Evolutionary conservation across 495 filamentous ascomycete species (phyloP), one percentile per base, ranked within the genome.

Genomic region (Tuber microsphaerosporum): DNA sequence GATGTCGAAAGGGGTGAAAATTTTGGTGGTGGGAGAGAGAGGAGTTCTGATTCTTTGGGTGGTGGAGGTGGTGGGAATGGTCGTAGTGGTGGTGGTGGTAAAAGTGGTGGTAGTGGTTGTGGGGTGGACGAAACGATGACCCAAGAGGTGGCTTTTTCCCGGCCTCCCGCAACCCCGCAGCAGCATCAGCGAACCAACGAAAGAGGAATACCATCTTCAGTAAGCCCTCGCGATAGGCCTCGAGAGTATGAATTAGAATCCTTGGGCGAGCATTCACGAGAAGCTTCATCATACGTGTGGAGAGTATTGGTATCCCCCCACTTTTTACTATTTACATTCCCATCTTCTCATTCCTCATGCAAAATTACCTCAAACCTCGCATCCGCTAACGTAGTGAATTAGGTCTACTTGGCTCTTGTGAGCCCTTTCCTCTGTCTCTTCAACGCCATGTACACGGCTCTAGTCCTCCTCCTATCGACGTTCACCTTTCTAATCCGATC

Each of bases 261-360:
- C n/a, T 61, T 61, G n/a, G 70, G 70, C 43, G 76, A 79, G 45
- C 48, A 39, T 41, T 74, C 74, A 17, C 65, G 78, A 56, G 78
- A 80, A 69, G 61, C 77, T 34, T 81, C 79, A 5, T 76, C 79
- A 22, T 82, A 81, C 74, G 80, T 82, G 22, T 82, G 80, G 79
- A 76, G 80, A 31, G 73, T 81, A 45, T 72, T 82, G 76, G 80
- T 82, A 82, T 65, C 74, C 43, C 17, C 42, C 31, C 2, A n/a
- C n/a, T 44, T 70, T 75, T n/a, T 69, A 16, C 46, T 37, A 70
- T 22, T 56, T 16, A 39, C 41, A 48, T 73, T 46, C 37, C 72
- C 42, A 51, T 44, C 42, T 26, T 51, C 19, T 76, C 26, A 48
- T 51, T 12, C 45, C 51, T 61, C n/a, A n/a, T 61, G 51, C 51